Percentiles rank a stretch among this genome's conserved stretches.
phyloP scores from a whole-genome alignment of 2,329 filamentous ascomycete species.

The Claviceps maximensis region DNA sequence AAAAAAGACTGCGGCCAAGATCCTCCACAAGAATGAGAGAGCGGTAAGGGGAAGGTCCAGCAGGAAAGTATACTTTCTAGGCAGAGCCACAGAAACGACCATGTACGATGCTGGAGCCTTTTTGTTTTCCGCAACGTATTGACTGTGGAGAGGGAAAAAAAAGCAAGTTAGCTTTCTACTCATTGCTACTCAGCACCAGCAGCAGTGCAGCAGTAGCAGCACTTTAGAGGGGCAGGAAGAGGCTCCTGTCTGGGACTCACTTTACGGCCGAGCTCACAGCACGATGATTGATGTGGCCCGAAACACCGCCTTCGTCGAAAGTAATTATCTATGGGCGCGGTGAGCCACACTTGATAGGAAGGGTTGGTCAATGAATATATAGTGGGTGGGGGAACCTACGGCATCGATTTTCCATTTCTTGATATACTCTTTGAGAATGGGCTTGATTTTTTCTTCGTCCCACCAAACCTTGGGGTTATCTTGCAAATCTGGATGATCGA shows the following conservation, averaged over 20 bases:
- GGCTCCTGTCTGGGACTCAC: slow-evolving; percentile 13
- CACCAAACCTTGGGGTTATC: slow-evolving; percentile 26
- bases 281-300: slow-evolving; percentile 26
- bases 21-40: slow-evolving; percentile 19
- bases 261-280: slow-evolving; percentile 25
- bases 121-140: slow-evolving; percentile 16
- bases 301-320: slow-evolving; percentile 26
- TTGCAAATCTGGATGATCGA: slow-evolving; percentile 23
- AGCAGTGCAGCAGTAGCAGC: neutral
- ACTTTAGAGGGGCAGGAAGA: neutral
- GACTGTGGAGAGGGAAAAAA: slow-evolving; percentile 6
- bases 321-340: slow-evolving; percentile 21
- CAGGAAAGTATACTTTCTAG: slow-evolving; percentile 25
- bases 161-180: neutral
- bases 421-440: slow-evolving; percentile 20
- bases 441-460: slow-evolving; percentile 20
- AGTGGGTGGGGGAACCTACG: slow-evolving; percentile 11
- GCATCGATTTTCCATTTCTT: slow-evolving; percentile 24
- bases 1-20: slow-evolving; percentile 9
- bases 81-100: slow-evolving; percentile 21
- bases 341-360: neutral
- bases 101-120: slow-evolving; percentile 21
- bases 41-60: slow-evolving; percentile 24
- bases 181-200: too few species aligned
- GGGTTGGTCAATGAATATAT: neutral